A percentile compares a stretch with the other conserved stretches of the same genome.
phyloP scores from a whole-genome alignment of 1,284 basidiomycete species.

The Vanrija pseudolonga region DNA sequence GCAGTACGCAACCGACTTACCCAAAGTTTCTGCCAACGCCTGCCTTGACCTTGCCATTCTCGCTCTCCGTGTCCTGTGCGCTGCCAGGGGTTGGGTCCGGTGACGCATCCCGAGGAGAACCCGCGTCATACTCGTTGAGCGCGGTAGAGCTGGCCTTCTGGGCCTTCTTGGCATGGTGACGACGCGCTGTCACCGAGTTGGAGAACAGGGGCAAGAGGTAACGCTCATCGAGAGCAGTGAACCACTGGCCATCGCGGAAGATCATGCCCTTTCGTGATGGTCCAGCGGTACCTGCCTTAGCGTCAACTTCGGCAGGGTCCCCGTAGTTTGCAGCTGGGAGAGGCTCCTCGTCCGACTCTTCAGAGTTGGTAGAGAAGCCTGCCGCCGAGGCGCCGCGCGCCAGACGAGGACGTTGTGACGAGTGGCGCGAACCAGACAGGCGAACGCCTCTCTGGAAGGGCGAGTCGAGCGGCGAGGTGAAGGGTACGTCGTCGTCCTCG shows the following conservation, averaged over 20 bases:
- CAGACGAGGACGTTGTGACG: neutral
- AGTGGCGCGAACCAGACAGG: neutral
- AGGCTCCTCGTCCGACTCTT: conserved; percentile 71
- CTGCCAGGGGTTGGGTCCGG: no score
- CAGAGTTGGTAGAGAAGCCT: conserved; percentile 43
- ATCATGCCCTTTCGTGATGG: conserved; percentile 43
- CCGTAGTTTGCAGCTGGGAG: conserved; percentile 54
- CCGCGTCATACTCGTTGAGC: no score
- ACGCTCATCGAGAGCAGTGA: conserved; percentile 89
- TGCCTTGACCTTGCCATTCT: conserved; percentile 47
- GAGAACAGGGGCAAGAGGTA: conserved; percentile 93
- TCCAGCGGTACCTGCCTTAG: conserved; percentile 8
- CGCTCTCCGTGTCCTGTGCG: conserved; percentile 34
- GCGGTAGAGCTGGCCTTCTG: conserved; percentile 19
- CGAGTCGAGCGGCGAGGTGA: conserved; percentile 24
- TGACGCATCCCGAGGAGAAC: no score
- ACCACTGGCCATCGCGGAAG: conserved; percentile 74
- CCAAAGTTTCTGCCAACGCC: conserved; percentile 40
- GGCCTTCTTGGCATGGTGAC: conserved; percentile 75
- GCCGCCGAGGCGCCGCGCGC: conserved; percentile 23
- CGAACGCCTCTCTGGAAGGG: conserved; percentile 14
- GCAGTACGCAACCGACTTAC: conserved; percentile 22
- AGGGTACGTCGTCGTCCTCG: conserved; percentile 32
- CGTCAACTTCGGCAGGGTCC: conserved; percentile 55
- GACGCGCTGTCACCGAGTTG: conserved; percentile 83